A percentile compares a stretch with the other conserved stretches of the same genome.
Evolutionary conservation across 2,329 filamentous ascomycete species (phyloP).

Genomic region (Fusarium scirpi): DNA sequence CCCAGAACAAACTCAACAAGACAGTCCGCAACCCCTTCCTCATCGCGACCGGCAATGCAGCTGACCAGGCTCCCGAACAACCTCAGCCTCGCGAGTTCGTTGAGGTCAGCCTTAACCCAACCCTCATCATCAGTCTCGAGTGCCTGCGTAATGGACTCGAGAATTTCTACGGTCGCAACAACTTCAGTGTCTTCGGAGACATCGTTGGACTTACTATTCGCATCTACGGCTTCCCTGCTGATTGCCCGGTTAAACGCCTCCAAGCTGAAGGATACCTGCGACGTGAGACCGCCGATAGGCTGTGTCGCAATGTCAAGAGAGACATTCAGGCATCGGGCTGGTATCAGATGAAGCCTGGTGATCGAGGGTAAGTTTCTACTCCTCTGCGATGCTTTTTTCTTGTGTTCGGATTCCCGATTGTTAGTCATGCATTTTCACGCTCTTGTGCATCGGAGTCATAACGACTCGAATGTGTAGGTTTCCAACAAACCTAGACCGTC

Average conservation of each 20-base stretch:
- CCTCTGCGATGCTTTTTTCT: too few species aligned
- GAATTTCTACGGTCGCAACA: constrained; percentile 4
- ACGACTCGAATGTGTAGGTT: not conserved
- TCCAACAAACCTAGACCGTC: not conserved
- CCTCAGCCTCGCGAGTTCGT: not conserved
- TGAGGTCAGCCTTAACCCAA: not conserved
- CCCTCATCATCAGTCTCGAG: not conserved
- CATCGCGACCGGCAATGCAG: not conserved
- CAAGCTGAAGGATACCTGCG: constrained; percentile 1
- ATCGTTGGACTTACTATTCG: constrained; percentile 21
- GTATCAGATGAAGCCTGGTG: constrained; percentile 8
- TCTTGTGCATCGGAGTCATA: not conserved
- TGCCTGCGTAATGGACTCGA: constrained; percentile 5
- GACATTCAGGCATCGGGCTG: constrained; percentile 2
- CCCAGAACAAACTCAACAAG: not conserved
- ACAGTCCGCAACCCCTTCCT: not conserved
- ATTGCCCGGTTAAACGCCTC: not conserved
- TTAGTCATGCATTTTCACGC: not conserved
- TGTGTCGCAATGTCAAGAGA: not conserved
- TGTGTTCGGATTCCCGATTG: not conserved
- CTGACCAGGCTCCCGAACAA: not conserved
- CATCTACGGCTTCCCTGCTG: not conserved
- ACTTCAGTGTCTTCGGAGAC: constrained; percentile 10
- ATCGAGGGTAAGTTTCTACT: not conserved
- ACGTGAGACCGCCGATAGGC: not conserved